Evolutionary conservation across 345 rosid species (phyloP).

Genomic region (Euphorbia pulcherrima): DNA sequence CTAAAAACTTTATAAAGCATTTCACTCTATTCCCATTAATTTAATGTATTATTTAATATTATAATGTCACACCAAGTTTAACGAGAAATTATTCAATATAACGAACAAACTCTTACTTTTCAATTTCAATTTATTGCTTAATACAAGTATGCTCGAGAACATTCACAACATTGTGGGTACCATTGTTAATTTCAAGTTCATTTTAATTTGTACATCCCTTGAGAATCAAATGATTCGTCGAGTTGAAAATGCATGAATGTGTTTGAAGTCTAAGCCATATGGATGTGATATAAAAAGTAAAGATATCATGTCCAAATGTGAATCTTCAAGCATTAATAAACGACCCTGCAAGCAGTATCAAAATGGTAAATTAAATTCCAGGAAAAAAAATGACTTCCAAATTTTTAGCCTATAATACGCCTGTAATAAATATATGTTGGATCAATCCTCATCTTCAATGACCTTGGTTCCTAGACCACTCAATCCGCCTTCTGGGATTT

Average conservation of each 20-base stretch:
- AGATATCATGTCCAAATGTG: not conserved
- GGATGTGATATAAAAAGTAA: not conserved
- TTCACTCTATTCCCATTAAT: too few species aligned
- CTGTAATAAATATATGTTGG: not conserved
- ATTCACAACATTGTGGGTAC: too few species aligned
- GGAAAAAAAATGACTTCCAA: slow-evolving; percentile 2
- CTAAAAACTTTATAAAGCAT: too few species aligned
- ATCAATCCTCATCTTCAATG: slow-evolving; percentile 25
- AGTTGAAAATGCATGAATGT: not conserved
- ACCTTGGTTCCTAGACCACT: slow-evolving; percentile 23
- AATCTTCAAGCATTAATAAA: not conserved
- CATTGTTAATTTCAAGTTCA: too few species aligned
- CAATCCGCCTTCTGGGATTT: slow-evolving; percentile 26
- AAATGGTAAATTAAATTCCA: slow-evolving; percentile 5
- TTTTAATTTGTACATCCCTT: too few species aligned
- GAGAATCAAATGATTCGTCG: not conserved
- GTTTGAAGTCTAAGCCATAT: not conserved
- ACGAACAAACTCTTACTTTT: too few species aligned
- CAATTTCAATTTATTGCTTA: too few species aligned
- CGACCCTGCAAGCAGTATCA: not conserved
- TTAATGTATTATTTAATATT: too few species aligned
- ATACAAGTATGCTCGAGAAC: too few species aligned
- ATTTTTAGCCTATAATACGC: slow-evolving; percentile 4
- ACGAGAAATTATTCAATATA: too few species aligned
- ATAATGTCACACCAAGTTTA: too few species aligned